Base-by-base conservation (phyloP, 2,329 filamentous ascomycete species). In the Cordyceps cicadae region DNA sequence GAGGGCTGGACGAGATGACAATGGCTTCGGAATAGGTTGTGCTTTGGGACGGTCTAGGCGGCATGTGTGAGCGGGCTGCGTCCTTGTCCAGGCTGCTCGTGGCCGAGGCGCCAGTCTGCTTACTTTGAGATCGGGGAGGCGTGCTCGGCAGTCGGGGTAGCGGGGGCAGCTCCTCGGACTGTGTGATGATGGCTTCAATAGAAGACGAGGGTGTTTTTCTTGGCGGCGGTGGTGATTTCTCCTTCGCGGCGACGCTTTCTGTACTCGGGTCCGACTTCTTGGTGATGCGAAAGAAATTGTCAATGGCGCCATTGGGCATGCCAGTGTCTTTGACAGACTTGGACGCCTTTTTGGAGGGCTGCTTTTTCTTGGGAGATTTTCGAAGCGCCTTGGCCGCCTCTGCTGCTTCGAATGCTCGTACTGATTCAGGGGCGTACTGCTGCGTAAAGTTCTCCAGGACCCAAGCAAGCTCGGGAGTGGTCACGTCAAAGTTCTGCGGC, bases 401-500 rank as follows among this genome's bases (percentile, higher is more conserved):
- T 9, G 62, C 62, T 32, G 65, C 63, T 56, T 74, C 68, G 65
- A 72, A 73, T 5, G 66, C 64, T 3, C 65, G 58, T 9, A 74
- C 61, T 5, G 64, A 62, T 19, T 62, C 60, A 3, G 73, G 68
- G 3, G 68, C 62, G 5, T 64, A 66, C 6, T 62, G 65, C 48
- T 62, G 69, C 17, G 67, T 69, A n/a, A 75, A 64, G 4, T 64
- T 65, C 55, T 77, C 75, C 19, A 76, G 64, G 5, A 75, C 67
- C 76, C 76, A 78, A 19, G 67, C 65, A n/a, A 70, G 63, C 46
- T 89, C 84, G 1, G 84, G 76, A 32, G 84, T 79, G 9, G 79
- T 80, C 0, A 90, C 88, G 66, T 92, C 86, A 66, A 88, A 92
- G 0, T 71, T 63, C 58, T 77, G 79, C 75, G 21, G 67, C 17